phyloP scores from a whole-genome alignment of 2,329 filamentous ascomycete genomes.

The Sordariomycetes sp. region DNA sequence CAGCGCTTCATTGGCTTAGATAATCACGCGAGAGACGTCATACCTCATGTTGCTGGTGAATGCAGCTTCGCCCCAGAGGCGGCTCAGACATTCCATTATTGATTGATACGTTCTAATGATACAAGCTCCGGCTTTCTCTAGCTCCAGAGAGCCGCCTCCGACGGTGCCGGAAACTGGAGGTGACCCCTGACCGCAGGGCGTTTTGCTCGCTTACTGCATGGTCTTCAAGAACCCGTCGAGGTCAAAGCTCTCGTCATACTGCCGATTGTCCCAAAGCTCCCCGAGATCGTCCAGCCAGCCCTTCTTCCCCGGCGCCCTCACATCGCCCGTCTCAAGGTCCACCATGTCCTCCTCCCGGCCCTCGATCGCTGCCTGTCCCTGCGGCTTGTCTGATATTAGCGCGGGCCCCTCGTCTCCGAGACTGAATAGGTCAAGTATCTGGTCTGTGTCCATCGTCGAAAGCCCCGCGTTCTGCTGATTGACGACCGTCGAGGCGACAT shows the following conservation, averaged over 20 bases:
- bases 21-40: background rate
- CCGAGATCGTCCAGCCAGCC: conserved; percentile 89
- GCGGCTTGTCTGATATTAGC: conserved; percentile 50
- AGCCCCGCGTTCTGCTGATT: conserved; percentile 97
- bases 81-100: background rate
- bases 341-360: conserved; percentile 77
- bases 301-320: conserved; percentile 95
- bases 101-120: background rate
- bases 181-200: too few species aligned
- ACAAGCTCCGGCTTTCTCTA: too few species aligned
- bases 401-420: conserved; percentile 67
- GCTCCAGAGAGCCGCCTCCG: too few species aligned
- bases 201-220: conserved; percentile 50
- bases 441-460: conserved; percentile 93
- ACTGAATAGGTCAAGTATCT: conserved; percentile 94
- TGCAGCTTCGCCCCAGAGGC: too few species aligned
- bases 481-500: conserved; percentile 94
- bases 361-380: conserved; percentile 35
- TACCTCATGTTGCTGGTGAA: background rate
- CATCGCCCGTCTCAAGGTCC: conserved; percentile 82
- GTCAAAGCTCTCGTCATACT: conserved; percentile 98
- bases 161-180: too few species aligned
- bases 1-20: background rate
- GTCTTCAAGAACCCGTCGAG: conserved; percentile 89
- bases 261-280: conserved; percentile 92